phyloP scores from a whole-genome alignment of 208 protist species.

The Leishmania major region DNA sequence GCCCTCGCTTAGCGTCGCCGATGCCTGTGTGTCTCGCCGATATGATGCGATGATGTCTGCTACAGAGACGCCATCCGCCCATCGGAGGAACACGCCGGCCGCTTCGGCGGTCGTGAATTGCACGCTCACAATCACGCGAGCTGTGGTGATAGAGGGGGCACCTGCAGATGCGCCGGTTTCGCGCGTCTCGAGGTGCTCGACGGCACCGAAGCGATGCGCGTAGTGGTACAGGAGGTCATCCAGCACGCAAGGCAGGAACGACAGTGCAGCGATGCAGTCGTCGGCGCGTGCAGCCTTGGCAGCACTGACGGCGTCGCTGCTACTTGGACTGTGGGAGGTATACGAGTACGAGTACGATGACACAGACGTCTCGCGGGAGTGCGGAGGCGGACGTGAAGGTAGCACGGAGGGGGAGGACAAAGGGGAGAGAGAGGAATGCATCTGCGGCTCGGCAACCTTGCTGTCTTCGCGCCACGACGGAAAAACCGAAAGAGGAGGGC shows the following conservation, averaged over 20 bases:
- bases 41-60: slow-evolving; percentile 11
- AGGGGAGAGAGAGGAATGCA: not conserved
- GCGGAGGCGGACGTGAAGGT: not conserved
- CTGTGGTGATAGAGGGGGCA: not conserved
- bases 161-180: not conserved
- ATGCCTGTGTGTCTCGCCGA: slow-evolving; percentile 3
- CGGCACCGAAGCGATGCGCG: slow-evolving; percentile 56
- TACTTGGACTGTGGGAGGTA: not conserved
- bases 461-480: not conserved
- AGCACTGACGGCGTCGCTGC: not conserved
- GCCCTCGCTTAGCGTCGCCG: not conserved
- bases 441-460: not conserved
- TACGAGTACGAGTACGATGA: slow-evolving; percentile 18
- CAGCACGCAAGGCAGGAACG: slow-evolving; percentile 12
- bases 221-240: slow-evolving; percentile 30
- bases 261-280: not conserved
- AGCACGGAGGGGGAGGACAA: not conserved
- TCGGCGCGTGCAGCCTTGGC: not conserved
- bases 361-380: not conserved
- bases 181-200: slow-evolving; percentile 41
- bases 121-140: slow-evolving; percentile 44
- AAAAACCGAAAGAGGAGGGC: not conserved
- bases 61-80: slow-evolving; percentile 20
- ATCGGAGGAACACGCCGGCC: slow-evolving; percentile 48
- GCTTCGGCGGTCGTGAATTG: slow-evolving; percentile 64